These are phyloP conservation scores for Scedosporium dehoogii DNA, from an alignment of 2,329 filamentous ascomycete genomes.

Conservation along the genomic window DNA sequence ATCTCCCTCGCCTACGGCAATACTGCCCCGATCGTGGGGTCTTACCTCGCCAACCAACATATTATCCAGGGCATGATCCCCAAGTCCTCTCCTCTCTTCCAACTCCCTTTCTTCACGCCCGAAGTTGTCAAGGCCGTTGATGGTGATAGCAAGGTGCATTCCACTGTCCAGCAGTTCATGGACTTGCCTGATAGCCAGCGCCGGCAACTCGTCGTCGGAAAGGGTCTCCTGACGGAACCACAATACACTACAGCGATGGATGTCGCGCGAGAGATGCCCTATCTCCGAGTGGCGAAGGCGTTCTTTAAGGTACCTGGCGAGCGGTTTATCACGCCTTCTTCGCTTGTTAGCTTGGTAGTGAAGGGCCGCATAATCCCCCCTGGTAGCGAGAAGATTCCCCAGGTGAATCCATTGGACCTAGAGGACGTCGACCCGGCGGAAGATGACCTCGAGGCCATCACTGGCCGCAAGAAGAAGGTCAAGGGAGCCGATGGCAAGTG, in stretches of 20 bases:
- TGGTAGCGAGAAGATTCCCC: conserved; percentile 64
- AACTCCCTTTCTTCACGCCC: conserved; percentile 78
- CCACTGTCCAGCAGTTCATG: conserved; percentile 85
- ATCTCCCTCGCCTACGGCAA: conserved; percentile 83
- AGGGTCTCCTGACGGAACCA: conserved; percentile 59
- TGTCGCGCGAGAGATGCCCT: conserved; percentile 76
- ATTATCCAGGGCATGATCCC: conserved; percentile 85
- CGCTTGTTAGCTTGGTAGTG: conserved; percentile 85
- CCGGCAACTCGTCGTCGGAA: conserved; percentile 58
- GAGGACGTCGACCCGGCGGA: conserved; percentile 89
- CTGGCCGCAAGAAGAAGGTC: conserved; percentile 60
- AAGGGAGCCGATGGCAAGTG: conserved; percentile 52
- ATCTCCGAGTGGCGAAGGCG: conserved; percentile 75
- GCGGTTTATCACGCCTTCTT: conserved; percentile 82
- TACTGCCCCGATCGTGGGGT: conserved; percentile 69
- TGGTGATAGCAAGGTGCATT: conserved; percentile 63
- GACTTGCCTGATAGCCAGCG: conserved; percentile 65
- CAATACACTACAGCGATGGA: conserved; percentile 68
- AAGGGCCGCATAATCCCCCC: conserved; percentile 92
- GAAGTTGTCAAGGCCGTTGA: conserved; percentile 57
- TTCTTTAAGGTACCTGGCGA: conserved; percentile 99
- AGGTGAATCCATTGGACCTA: conserved; percentile 67
- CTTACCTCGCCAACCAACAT: conserved; percentile 74
- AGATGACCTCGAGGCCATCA: conserved; percentile 78
- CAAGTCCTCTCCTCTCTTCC: conserved; percentile 74